phyloP scores from a whole-genome alignment of 2,329 filamentous ascomycete genomes.

The Penicillium sp. region DNA sequence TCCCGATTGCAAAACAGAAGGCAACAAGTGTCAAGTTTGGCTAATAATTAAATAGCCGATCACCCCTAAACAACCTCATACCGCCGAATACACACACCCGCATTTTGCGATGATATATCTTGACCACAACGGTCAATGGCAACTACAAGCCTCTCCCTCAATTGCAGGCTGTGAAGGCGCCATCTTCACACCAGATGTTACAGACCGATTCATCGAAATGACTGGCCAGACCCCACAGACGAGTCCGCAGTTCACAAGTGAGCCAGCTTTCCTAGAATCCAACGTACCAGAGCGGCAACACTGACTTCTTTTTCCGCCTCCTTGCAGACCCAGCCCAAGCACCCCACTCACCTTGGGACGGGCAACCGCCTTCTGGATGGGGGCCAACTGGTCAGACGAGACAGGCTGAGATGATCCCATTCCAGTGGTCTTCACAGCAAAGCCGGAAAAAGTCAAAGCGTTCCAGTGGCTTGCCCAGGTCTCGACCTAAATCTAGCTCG shows the following conservation, averaged over 20 bases:
- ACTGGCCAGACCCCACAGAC: constrained; percentile 21
- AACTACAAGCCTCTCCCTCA: constrained; percentile 34
- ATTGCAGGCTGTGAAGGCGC: constrained; percentile 31
- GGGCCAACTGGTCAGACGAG: constrained; percentile 19
- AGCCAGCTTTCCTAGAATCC: constrained; percentile 4
- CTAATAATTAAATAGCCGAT: constrained; percentile 16
- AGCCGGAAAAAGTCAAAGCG: constrained; percentile 28
- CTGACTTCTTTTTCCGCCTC: neutral
- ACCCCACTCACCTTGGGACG: constrained; percentile 7
- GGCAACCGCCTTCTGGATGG: constrained; percentile 24
- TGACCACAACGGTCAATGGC: constrained; percentile 34
- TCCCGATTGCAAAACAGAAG: neutral
- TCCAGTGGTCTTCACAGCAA: constrained; percentile 31
- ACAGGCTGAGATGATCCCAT: constrained; percentile 30
- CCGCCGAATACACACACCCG: constrained; percentile 28
- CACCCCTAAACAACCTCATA: constrained; percentile 17
- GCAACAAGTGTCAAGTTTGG: neutral
- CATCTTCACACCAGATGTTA: constrained; percentile 39
- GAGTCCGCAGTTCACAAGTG: constrained; percentile 26
- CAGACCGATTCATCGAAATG: constrained; percentile 34
- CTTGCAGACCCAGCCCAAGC: constrained; percentile 10
- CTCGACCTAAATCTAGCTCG: constrained; percentile 20
- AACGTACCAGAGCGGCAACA: neutral
- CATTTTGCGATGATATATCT: constrained; percentile 41
- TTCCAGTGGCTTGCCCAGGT: constrained; percentile 15